These are phyloP conservation scores for Mycena rebaudengoi DNA, from an alignment of 768 basidiomycete genomes.

Conservation along the genomic window DNA sequence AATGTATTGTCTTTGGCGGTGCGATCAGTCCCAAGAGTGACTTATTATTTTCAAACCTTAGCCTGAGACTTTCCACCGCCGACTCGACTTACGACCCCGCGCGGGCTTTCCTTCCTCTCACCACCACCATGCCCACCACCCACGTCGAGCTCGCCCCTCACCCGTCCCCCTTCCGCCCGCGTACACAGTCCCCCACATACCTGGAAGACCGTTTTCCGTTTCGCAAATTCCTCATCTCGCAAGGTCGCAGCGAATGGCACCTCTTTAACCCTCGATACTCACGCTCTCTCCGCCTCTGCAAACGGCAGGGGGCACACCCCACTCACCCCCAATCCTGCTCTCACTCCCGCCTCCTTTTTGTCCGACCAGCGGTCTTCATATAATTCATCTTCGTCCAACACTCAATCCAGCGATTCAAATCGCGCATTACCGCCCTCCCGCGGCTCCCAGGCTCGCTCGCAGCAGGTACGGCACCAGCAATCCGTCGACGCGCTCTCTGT, in stretches of 20 bases:
- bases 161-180: conserved; percentile 15
- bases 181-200: conserved; percentile 42
- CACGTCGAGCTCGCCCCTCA: conserved; percentile 13
- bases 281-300: conserved; percentile 41
- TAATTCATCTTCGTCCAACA: conserved; percentile 70
- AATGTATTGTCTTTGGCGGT: not conserved
- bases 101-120: not conserved
- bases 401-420: conserved; percentile 78
- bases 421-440: conserved; percentile 41
- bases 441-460: not conserved
- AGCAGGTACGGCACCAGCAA: conserved; percentile 38
- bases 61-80: no score
- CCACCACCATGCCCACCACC: conserved; percentile 30
- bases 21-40: no score
- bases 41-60: no score
- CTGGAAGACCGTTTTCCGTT: conserved; percentile 83
- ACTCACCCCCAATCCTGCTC: conserved; percentile 55
- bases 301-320: conserved; percentile 49
- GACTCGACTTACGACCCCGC: not conserved
- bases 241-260: conserved; percentile 56
- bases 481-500: conserved; percentile 52
- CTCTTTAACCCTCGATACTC: conserved; percentile 61
- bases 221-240: conserved; percentile 70
- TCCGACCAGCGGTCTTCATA: conserved; percentile 78
- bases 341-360: conserved; percentile 62